phyloP scores from a whole-genome alignment of 352 stramenopile species.

The Lagenidium sp. region DNA sequence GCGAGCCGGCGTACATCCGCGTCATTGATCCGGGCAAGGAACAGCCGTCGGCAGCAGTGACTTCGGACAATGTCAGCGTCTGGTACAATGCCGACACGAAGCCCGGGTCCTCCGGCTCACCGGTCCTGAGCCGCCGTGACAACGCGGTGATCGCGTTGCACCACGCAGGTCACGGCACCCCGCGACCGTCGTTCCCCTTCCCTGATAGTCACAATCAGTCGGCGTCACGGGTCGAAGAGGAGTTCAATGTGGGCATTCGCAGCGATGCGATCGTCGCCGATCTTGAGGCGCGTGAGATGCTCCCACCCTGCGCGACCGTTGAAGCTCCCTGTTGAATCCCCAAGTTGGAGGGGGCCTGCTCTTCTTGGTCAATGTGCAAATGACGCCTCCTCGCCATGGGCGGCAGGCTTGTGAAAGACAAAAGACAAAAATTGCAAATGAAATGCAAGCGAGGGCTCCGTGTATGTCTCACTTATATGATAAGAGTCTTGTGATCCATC shows the following conservation, averaged over 20 bases:
- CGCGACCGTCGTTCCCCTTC: neutral
- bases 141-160: constrained; percentile 62
- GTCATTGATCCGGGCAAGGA: constrained; percentile 5
- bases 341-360: too few species aligned
- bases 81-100: constrained; percentile 64
- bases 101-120: constrained; percentile 55
- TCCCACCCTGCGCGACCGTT: constrained; percentile 18
- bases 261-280: constrained; percentile 28
- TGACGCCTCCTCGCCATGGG: too few species aligned
- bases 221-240: neutral
- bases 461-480: too few species aligned
- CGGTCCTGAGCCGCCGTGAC: constrained; percentile 44
- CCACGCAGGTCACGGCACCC: constrained; percentile 29
- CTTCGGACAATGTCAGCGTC: constrained; percentile 18
- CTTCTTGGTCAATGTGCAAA: too few species aligned
- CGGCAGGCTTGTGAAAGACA: too few species aligned
- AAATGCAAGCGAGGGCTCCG: too few species aligned
- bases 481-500: too few species aligned
- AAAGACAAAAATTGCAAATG: too few species aligned
- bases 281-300: constrained; percentile 5
- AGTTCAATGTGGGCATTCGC: constrained; percentile 25
- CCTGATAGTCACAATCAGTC: too few species aligned
- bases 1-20: constrained; percentile 27
- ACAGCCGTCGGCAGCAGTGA: neutral
- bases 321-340: too few species aligned